Conservation (phyloP, 305 asterid species). For the Fraxinus latifolia region DNA sequence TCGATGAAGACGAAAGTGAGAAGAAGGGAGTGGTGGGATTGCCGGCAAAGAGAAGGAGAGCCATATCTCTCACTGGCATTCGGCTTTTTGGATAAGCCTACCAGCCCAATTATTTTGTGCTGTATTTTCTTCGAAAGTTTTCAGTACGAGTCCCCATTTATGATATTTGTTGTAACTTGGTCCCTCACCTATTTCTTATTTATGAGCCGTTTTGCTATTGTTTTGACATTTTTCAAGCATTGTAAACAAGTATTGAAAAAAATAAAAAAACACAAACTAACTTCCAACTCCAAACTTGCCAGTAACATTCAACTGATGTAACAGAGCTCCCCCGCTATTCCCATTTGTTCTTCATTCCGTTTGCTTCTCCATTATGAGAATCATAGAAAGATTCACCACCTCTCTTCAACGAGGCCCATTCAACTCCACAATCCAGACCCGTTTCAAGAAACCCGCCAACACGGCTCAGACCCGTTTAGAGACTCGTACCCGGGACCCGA, state of each 20-base stretch:
- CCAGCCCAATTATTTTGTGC: neutral
- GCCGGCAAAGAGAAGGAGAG: conserved; percentile 35
- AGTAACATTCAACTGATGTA: neutral
- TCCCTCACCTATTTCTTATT: neutral
- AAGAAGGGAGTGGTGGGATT: conserved; percentile 23
- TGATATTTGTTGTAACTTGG: neutral
- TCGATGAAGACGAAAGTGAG: conserved; percentile 28
- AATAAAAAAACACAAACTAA: neutral
- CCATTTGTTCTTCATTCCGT: neutral
- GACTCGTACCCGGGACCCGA: conserved; percentile 59
- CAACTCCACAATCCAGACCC: conserved; percentile 55
- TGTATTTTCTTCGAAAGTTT: neutral
- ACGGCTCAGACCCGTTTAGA: conserved; percentile 86
- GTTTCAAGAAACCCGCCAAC: conserved; percentile 74
- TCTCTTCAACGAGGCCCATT: conserved; percentile 49
- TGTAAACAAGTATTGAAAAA: too few relatives aligned
- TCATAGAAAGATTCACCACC: conserved; percentile 24
- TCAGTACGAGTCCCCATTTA: neutral
- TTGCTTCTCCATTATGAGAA: conserved; percentile 29
- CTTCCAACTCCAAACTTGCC: neutral
- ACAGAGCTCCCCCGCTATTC: neutral
- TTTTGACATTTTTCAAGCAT: too few relatives aligned
- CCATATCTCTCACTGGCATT: conserved; percentile 31
- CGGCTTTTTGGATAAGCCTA: neutral
- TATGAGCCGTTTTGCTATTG: too few relatives aligned